Base-by-base conservation (phyloP, 2,329 filamentous ascomycete genomes). In the Fusarium guadeloupense region DNA sequence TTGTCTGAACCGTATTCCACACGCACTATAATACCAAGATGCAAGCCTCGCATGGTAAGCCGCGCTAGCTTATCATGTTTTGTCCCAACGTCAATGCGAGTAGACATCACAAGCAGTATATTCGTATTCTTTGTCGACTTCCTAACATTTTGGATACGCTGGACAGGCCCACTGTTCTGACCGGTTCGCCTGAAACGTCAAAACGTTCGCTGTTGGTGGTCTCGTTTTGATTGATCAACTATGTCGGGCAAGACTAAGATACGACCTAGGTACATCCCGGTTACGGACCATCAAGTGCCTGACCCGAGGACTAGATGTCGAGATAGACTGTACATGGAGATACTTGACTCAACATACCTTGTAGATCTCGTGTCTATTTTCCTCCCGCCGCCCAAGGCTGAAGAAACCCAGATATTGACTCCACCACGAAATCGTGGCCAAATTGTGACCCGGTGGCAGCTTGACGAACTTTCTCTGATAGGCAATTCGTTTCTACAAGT, bases 121-220 rank as follows among this genome's bases (percentile, higher is more conserved):
- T 64, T 57, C 51, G 64, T 68, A 54, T 66, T 69, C 19, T n/a
- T 45, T 25, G 41, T 41, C 23, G 14, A 43, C 16, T 55, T 50
- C 39, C 52, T 41, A 54, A 48, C 35, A 43, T 12, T 41, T 35
- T 38, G 20, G 25, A 38, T 28, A 26, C 31, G 55, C 54, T 64
- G 50, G 62, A 19, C 31, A 54, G 62, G 16, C 37, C 56, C 49
- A 55, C 55, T 16, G 4, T 35, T 31, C 57, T 66, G 55, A 52
- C 52, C 43, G 20, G 34, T 37, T 41, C 30, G 42, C 50, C 45
- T 46, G 33, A 63, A 63, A 58, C 41, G n/a, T 17, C 20, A 17
- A 43, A 39, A n/a, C n/a, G n/a, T n/a, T n/a, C n/a, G n/a, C 23
- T 44, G 31, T 30, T 26, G 39, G 20, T 21, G 42, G 33, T 45